Conservation (phyloP, 2,329 filamentous ascomycete species). For the Lachnellula hyalina region DNA sequence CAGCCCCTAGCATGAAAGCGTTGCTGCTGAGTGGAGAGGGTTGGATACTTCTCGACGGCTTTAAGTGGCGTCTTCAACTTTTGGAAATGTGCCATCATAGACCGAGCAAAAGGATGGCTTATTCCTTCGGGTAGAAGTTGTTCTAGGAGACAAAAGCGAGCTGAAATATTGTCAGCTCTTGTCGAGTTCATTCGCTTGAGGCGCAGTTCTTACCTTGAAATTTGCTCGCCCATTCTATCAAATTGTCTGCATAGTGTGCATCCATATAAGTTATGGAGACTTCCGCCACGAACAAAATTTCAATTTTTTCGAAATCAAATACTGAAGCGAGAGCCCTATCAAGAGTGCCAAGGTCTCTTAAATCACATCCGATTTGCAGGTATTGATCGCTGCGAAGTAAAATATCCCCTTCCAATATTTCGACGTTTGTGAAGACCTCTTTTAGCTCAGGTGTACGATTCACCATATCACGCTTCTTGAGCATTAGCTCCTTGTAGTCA, state of each 20-base stretch:
- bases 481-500: conserved; percentile 77
- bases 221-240: conserved; percentile 73
- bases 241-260: conserved; percentile 60
- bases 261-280: conserved; percentile 92
- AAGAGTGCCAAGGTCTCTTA: conserved; percentile 61
- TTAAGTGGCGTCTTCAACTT: conserved; percentile 76
- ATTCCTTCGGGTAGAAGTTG: conserved; percentile 76
- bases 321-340: conserved; percentile 53
- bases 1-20: conserved; percentile 70
- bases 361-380: conserved; percentile 73
- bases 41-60: conserved; percentile 66
- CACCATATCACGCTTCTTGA: conserved; percentile 66
- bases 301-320: conserved; percentile 51
- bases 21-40: conserved; percentile 55
- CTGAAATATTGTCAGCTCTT: conserved; percentile 38
- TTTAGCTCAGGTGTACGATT: conserved; percentile 55
- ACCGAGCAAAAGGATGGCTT: conserved; percentile 76
- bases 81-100: conserved; percentile 78
- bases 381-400: conserved; percentile 66
- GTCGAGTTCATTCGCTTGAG: not conserved
- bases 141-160: conserved; percentile 80
- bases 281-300: conserved; percentile 78
- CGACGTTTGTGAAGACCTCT: conserved; percentile 43
- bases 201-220: conserved; percentile 50
- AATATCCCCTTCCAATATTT: conserved; percentile 40